Evolutionary conservation across 805 yeast genomes (phyloP), one percentile per base, ranked within the genome.

Genomic region (Candida berthetii): DNA sequence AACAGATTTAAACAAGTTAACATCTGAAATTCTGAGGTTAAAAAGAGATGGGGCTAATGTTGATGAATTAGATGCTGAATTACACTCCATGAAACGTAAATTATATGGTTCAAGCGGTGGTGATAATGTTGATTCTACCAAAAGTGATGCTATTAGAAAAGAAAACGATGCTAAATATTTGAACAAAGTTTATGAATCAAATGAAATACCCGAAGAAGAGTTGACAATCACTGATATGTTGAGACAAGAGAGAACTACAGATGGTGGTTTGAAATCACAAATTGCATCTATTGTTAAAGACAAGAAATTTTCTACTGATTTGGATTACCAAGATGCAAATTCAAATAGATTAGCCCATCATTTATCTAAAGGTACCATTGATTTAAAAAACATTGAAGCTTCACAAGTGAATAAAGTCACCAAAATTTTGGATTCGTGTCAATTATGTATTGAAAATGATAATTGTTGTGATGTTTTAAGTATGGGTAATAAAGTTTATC

Each of bases 271-370:
- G 16, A 46, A 43, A 34, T 48, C 63, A 3, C 52, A 62, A 3
- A 61, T 67, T 3, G 57, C 58, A 18, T 51, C 57, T 27, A 69
- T 74, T 25, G 56, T 63, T 5, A 55, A 57, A 22, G 72, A 70
- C 41, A 58, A 55, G 29, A 57, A 51, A 15, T 72, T 55, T 47
- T 54, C 57, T 15, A 53, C 58, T n/a, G 73, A 69, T 39, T 42
- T 65, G 35, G 77, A 72, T 33, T 62, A 64, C 34, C 66, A 68
- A 38, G 73, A 69, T 40, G 75, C 70, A 7, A 60, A 62, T 34
- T 66, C 74, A 1, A 55, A 56, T 0, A 54, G 53, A 31, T 54
- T 72, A 9, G 68, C 76, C 0, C 40, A 48, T 15, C 44, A 62
- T 15, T 47, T 60, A 10, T 48, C 55, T 17, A 48, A 50, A 15